Conservation (phyloP, 768 basidiomycete genomes). For the Rhodotorula kratochvilovae region DNA sequence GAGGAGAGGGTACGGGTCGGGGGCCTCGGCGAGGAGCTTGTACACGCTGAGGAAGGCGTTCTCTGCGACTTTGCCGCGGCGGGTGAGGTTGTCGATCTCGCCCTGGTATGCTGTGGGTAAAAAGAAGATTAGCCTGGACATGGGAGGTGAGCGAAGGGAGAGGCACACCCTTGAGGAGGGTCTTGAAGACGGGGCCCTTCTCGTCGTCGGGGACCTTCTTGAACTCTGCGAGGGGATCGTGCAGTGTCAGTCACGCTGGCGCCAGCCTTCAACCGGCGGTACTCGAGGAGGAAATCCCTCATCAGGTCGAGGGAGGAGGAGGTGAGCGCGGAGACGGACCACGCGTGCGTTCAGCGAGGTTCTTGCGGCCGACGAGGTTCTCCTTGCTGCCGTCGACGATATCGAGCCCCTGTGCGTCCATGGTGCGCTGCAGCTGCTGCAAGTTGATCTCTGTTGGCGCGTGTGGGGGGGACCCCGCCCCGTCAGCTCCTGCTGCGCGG, state of each 20-base stretch:
- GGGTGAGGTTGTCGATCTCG: slow-evolving; percentile 92
- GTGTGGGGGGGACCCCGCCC: background rate
- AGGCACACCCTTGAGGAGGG: slow-evolving; percentile 72
- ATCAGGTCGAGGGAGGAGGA: background rate
- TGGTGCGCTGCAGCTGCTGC: slow-evolving; percentile 80
- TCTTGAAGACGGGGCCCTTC: slow-evolving; percentile 81
- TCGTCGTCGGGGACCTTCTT: slow-evolving; percentile 88
- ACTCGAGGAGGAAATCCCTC: background rate
- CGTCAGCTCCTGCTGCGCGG: background rate
- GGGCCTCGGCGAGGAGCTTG: slow-evolving; percentile 92
- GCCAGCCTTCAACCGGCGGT: background rate
- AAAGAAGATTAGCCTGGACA: background rate
- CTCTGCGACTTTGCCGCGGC: slow-evolving; percentile 85
- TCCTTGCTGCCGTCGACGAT: slow-evolving; percentile 99
- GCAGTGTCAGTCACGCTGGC: background rate
- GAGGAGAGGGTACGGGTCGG: slow-evolving; percentile 92
- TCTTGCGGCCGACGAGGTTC: slow-evolving; percentile 86
- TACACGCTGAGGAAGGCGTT: slow-evolving; percentile 95
- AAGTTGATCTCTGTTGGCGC: slow-evolving; percentile 69
- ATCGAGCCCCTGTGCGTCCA: slow-evolving; percentile 84
- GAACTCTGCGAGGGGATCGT: slow-evolving; percentile 62
- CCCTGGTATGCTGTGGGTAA: slow-evolving; percentile 72
- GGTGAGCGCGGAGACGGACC: slow-evolving; percentile 53
- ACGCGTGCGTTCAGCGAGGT: slow-evolving; percentile 90
- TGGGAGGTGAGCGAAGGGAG: background rate